Percentiles rank a stretch among this genome's conserved stretches.
phyloP scores from a whole-genome alignment of 305 asterid genomes.

The Solanum hybrid region DNA sequence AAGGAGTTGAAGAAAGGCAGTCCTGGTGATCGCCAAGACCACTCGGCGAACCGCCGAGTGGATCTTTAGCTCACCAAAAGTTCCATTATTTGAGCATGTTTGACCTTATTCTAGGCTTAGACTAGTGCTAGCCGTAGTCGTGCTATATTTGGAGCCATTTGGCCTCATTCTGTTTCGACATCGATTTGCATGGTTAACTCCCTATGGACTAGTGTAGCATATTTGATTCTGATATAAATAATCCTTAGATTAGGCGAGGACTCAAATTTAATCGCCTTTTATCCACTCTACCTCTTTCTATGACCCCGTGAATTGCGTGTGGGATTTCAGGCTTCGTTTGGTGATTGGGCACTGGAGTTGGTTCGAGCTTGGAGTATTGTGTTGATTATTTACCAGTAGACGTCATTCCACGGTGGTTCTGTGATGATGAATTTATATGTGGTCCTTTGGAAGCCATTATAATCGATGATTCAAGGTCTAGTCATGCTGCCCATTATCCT shows the following conservation, averaged over 20 bases:
- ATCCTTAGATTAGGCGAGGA: not conserved
- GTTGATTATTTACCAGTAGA: not conserved
- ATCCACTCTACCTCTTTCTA: not conserved
- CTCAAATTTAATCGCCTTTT: no score
- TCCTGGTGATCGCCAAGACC: not conserved
- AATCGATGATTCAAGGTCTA: not conserved
- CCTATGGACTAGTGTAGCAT: not conserved
- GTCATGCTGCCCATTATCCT: not conserved
- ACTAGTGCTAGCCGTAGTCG: not conserved
- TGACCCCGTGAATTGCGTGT: not conserved
- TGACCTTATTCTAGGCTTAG: not conserved
- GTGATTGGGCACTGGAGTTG: not conserved
- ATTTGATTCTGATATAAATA: not conserved
- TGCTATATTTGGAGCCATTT: not conserved
- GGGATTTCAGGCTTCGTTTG: not conserved
- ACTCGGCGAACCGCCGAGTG: not conserved
- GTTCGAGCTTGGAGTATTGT: not conserved
- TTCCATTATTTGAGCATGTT: not conserved
- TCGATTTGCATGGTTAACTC: no score
- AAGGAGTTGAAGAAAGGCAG: not conserved
- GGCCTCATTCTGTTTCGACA: not conserved
- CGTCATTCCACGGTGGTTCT: not conserved
- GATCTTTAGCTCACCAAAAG: no score
- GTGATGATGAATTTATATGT: not conserved
- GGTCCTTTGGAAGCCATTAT: not conserved